Conservation (phyloP, 495 filamentous ascomycete species). For the Schizothecium vesticola region DNA sequence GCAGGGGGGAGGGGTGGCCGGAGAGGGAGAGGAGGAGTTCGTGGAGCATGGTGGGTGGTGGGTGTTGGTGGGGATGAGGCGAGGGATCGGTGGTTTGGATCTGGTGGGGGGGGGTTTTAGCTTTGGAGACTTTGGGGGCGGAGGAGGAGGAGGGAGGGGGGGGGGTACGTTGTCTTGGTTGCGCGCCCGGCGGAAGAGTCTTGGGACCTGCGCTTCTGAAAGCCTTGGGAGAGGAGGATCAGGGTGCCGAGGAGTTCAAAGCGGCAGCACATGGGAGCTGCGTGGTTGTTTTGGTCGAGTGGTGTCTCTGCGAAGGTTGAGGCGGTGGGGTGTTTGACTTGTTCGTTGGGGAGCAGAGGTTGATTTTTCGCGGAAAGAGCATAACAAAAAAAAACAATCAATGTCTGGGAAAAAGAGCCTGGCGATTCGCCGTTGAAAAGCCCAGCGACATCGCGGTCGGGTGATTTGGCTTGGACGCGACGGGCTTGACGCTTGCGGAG, state of each 20-base stretch:
- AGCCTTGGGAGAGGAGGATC: constrained; percentile 40
- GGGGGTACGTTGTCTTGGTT: background rate
- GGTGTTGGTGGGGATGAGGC: too few species aligned
- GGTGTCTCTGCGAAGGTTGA: background rate
- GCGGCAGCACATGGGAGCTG: constrained; percentile 37
- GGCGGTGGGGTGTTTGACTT: background rate
- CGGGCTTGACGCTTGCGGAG: background rate
- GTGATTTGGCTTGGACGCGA: background rate
- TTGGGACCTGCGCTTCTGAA: constrained; percentile 25
- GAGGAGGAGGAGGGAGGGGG: background rate
- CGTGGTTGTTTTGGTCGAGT: background rate
- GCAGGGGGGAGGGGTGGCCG: constrained; percentile 83
- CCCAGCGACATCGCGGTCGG: background rate
- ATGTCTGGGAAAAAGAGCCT: background rate
- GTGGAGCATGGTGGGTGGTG: constrained; percentile 69
- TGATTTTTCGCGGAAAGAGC: background rate
- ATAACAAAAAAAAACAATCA: background rate
- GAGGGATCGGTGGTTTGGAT: background rate
- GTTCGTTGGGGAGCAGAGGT: background rate
- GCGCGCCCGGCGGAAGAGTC: background rate
- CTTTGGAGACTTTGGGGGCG: too few species aligned
- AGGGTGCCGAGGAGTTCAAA: constrained; percentile 46
- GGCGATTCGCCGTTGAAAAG: background rate
- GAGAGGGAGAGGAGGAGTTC: constrained; percentile 94
- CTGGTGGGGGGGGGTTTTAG: background rate